Evolutionary conservation across 73 alveolate genomes (phyloP), one percentile per base, ranked within the genome.

Genomic region (Stentor coeruleus): DNA sequence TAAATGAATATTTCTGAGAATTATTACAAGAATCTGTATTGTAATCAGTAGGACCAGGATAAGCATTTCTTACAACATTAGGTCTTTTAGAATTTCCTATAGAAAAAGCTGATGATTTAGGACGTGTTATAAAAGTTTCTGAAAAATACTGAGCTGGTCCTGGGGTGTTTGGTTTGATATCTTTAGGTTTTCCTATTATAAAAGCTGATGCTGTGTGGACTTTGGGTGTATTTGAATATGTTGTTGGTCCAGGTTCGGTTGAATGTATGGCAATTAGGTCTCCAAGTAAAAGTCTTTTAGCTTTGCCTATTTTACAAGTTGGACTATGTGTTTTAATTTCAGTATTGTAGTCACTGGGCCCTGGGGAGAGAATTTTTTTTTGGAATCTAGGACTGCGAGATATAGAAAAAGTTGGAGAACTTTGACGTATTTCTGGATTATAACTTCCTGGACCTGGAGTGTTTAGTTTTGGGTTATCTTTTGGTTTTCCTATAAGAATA

Each of bases 401-500:
- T 49, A 49, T 49, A 11, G 66, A 49, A 20, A 11, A 49, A 49
- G 28, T 49, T 6, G 66, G 28, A 11, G 66, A 49, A 49, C 28
- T 49, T 6, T 6, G 28, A 11, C 20, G 28, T 49, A 6, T 6
- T 20, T 49, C 66, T 49, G 66, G 66, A 20, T 49, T 49, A 20
- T 49, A 49, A 49, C 28, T 11, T 11, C 66, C 66, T 49, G 66
- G 66, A 49, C 66, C 66, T 49, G 66, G 66, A 49, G 66, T 11
- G 20, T 6, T 6, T 6, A 20, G 66, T 49, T 11, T 49, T 49
- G 66, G 66, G 28, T 49, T 20, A 11, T 6, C 20, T 49, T 49
- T 49, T 49, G 66, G 66, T 20, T 49, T 49, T 49, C 66, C 66
- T 49, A 49, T 6, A 49, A 49, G 66, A 49, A 49, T 6, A 49